Evolutionary conservation across 495 filamentous ascomycete genomes (phyloP).

Genomic region (Penicillium paradoxum): DNA sequence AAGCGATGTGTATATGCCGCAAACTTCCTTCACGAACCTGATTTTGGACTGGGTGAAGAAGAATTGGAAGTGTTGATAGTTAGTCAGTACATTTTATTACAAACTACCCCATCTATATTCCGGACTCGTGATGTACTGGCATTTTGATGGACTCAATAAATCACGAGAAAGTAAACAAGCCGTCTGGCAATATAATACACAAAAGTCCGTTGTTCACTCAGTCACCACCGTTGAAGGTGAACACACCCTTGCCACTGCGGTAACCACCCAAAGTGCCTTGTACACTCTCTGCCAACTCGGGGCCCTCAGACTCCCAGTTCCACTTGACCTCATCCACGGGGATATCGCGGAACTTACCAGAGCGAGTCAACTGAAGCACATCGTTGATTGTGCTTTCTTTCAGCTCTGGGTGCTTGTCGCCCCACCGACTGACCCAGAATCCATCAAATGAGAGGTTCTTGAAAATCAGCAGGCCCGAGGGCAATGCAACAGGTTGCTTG

Average conservation of each 20-base stretch:
- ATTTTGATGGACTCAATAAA: neutral
- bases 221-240: constrained; percentile 62
- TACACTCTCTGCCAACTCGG: constrained; percentile 57
- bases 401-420: constrained; percentile 64
- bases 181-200: neutral
- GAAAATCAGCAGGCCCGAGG: constrained; percentile 81
- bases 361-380: constrained; percentile 66
- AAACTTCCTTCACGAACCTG: constrained; percentile 64
- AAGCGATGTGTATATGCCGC: constrained; percentile 60
- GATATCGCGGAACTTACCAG: constrained; percentile 74
- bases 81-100: neutral
- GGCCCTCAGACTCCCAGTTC: constrained; percentile 70
- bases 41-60: constrained; percentile 72
- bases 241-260: constrained; percentile 80
- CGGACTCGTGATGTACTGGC: neutral
- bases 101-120: neutral
- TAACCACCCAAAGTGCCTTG: constrained; percentile 74
- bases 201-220: constrained; percentile 12
- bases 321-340: constrained; percentile 75
- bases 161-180: neutral
- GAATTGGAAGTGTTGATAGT: constrained; percentile 59
- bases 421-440: constrained; percentile 93
- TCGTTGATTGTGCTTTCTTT: constrained; percentile 77
- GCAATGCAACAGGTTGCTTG: constrained; percentile 71
- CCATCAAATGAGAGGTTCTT: constrained; percentile 81